Percentiles rank a stretch among this genome's conserved stretches.
phyloP scores from a whole-genome alignment of 441 rosid genomes.

The Adansonia madagascariensis region DNA sequence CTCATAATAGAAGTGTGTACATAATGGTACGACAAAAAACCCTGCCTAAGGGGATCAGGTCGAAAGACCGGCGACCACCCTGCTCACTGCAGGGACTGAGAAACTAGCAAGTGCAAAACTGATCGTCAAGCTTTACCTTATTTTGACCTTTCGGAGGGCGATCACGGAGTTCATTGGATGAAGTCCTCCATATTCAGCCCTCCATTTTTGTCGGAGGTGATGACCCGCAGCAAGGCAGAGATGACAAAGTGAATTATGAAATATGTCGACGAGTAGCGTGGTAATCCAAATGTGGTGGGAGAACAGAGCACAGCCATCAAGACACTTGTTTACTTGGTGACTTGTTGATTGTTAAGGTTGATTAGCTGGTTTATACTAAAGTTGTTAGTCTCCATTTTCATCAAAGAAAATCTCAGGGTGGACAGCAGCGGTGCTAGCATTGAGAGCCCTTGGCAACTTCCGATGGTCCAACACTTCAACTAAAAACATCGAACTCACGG shows the following conservation, averaged over 20 bases:
- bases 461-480: conserved; percentile 80
- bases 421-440: conserved; percentile 63
- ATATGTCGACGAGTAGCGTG: neutral
- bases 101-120: neutral
- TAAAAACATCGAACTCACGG: conserved; percentile 76
- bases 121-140: neutral
- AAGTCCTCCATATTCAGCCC: neutral
- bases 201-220: neutral
- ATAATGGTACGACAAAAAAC: neutral
- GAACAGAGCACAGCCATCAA: neutral
- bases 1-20: neutral
- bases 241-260: neutral
- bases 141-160: neutral
- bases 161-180: neutral
- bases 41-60: neutral
- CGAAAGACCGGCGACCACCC: neutral
- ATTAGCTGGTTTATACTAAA: conserved; percentile 38
- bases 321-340: neutral
- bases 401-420: conserved; percentile 65
- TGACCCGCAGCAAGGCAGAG: neutral
- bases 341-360: conserved; percentile 7
- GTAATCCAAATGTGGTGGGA: conserved; percentile 3
- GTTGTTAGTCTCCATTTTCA: conserved; percentile 32
- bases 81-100: neutral
- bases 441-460: conserved; percentile 80